phyloP scores from a whole-genome alignment of 192 early-diverging fungal genomes.

The Podila clonocystis region DNA sequence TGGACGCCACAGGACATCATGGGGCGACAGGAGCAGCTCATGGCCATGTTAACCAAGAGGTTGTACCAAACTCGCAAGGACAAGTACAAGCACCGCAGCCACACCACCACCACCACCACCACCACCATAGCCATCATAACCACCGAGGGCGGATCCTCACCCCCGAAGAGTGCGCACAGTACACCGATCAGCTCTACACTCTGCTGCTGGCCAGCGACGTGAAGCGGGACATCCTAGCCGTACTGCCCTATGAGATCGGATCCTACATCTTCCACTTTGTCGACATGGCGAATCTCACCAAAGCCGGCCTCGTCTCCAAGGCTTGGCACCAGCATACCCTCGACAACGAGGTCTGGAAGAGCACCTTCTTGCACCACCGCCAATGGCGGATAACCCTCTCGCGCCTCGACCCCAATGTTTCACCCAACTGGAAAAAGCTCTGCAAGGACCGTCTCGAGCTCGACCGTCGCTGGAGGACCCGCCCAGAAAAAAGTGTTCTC shows the following conservation, averaged over 20 bases:
- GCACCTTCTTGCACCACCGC: conserved; percentile 64
- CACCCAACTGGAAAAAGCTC: conserved; percentile 74
- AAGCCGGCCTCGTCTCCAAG: conserved; percentile 68
- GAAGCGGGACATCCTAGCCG: conserved; percentile 66
- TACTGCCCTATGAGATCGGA: conserved; percentile 80
- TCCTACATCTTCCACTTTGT: conserved; percentile 71
- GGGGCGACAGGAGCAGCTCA: too few relatives aligned
- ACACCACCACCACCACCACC: too few relatives aligned
- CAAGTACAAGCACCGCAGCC: too few relatives aligned
- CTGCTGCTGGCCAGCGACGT: conserved; percentile 20
- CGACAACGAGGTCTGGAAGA: conserved; percentile 82
- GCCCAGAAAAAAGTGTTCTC: conserved; percentile 62
- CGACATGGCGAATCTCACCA: conserved; percentile 69
- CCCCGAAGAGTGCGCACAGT: not conserved
- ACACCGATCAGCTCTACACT: conserved; percentile 19
- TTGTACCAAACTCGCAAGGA: too few relatives aligned
- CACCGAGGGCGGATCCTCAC: not conserved
- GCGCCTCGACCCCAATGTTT: conserved; percentile 9
- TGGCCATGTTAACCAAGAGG: too few relatives aligned
- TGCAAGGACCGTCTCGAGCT: conserved; percentile 74
- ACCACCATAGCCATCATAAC: too few relatives aligned
- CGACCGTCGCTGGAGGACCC: conserved; percentile 66
- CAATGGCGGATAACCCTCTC: conserved; percentile 60
- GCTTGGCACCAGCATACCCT: conserved; percentile 72
- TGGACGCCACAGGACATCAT: too few relatives aligned